Evolutionary conservation across 805 yeast genomes (phyloP).

Genomic region (Yamadazyma sp.): DNA sequence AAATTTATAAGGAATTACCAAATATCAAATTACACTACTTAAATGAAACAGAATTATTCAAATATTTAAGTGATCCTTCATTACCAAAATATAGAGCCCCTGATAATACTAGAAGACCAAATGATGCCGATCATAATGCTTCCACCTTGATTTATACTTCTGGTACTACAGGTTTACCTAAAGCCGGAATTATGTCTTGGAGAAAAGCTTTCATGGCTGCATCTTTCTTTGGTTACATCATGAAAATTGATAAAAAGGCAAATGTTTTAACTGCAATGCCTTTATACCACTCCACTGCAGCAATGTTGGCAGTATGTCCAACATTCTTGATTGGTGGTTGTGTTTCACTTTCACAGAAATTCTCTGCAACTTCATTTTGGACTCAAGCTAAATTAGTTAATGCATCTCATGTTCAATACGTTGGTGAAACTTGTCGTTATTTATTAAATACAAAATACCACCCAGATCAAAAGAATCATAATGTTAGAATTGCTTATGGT

Average conservation of each 20-base stretch:
- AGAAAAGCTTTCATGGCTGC: constrained; percentile 75
- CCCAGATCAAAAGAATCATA: constrained; percentile 63
- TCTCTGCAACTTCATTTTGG: constrained; percentile 86
- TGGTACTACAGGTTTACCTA: constrained; percentile 94
- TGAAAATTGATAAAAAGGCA: constrained; percentile 52
- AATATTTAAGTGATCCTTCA: constrained; percentile 36
- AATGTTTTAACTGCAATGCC: constrained; percentile 91
- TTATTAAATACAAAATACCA: constrained; percentile 62
- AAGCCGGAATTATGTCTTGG: constrained; percentile 93
- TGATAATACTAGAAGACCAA: constrained; percentile 55
- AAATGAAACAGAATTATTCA: constrained; percentile 48
- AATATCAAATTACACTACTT: constrained; percentile 43
- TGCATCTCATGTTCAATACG: constrained; percentile 87
- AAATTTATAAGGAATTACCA: constrained; percentile 36
- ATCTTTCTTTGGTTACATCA: constrained; percentile 63
- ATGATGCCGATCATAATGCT: constrained; percentile 56
- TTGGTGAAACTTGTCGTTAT: constrained; percentile 92
- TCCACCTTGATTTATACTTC: constrained; percentile 82
- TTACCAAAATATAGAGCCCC: constrained; percentile 53
- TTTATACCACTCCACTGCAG: constrained; percentile 90
- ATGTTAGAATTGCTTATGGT: constrained; percentile 73
- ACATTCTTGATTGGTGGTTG: constrained; percentile 64
- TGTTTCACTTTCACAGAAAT: constrained; percentile 73
- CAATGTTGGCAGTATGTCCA: constrained; percentile 79
- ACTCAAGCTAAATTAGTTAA: constrained; percentile 69